Percentiles rank a stretch among this genome's conserved stretches.
phyloP scores from a whole-genome alignment of 2,329 filamentous ascomycete genomes.

The Epichloe scottii region DNA sequence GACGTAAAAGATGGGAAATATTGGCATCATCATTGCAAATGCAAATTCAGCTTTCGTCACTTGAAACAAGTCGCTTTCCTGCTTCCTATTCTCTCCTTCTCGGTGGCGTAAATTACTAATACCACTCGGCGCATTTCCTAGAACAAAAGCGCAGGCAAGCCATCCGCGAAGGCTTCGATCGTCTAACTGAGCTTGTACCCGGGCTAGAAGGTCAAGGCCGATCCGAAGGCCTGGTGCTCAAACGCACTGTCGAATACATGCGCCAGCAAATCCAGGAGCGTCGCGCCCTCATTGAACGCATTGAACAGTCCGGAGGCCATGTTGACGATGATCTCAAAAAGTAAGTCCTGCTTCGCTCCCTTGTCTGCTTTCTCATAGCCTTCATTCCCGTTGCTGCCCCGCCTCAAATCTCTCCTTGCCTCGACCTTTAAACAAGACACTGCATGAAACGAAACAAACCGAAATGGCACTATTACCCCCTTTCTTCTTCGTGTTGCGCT shows the following conservation, averaged over 20 bases:
- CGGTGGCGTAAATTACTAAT: neutral
- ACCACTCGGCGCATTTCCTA: conserved; percentile 8
- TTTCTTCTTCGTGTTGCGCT: neutral
- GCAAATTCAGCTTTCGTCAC: neutral
- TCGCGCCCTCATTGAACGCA: conserved; percentile 41
- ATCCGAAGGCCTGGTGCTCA: conserved; percentile 74
- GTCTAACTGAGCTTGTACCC: conserved; percentile 66
- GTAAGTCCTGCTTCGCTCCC: conserved; percentile 16
- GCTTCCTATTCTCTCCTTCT: neutral
- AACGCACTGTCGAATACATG: conserved; percentile 55
- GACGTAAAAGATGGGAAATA: neutral
- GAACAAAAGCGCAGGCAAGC: conserved; percentile 40
- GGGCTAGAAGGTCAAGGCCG: conserved; percentile 72
- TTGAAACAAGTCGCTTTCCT: neutral
- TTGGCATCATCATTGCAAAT: neutral
- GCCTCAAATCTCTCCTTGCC: neutral
- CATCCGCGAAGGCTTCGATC: conserved; percentile 75
- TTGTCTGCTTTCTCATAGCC: neutral
- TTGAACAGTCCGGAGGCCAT: conserved; percentile 45
- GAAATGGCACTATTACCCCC: neutral
- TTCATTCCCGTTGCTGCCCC: neutral
- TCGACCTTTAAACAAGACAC: neutral
- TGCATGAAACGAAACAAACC: neutral
- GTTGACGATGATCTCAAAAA: conserved; percentile 36
- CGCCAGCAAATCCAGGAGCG: conserved; percentile 46